Conservation (phyloP, 2,329 filamentous ascomycete species). For the Neocucurbitaria cava region DNA sequence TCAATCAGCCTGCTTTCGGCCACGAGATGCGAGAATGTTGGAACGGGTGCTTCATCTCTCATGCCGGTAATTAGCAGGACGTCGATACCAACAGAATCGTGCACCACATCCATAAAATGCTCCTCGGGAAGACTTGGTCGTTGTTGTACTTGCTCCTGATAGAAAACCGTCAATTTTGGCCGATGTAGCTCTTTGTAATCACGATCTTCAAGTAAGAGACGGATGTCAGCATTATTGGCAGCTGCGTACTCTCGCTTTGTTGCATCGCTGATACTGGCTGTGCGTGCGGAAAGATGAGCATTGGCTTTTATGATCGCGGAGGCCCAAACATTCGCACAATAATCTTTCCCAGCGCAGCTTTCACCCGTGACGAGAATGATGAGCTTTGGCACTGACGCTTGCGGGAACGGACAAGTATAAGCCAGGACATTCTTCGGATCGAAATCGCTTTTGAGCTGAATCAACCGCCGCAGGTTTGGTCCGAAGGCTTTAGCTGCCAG, state of each 20-base stretch:
- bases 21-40: slow-evolving; percentile 62
- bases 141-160: slow-evolving; percentile 52
- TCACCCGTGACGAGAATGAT: slow-evolving; percentile 61
- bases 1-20: slow-evolving; percentile 62
- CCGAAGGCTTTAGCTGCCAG: slow-evolving; percentile 66
- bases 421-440: slow-evolving; percentile 62
- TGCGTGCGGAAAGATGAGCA: slow-evolving; percentile 47
- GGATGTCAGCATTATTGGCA: slow-evolving; percentile 56
- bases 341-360: slow-evolving; percentile 66
- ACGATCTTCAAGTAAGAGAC: slow-evolving; percentile 60
- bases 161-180: slow-evolving; percentile 60
- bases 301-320: slow-evolving; percentile 45
- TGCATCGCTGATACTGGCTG: slow-evolving; percentile 55
- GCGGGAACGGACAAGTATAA: slow-evolving; percentile 63
- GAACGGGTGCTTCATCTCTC: slow-evolving; percentile 66
- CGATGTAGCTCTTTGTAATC: slow-evolving; percentile 69
- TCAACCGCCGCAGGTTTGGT: slow-evolving; percentile 58
- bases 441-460: slow-evolving; percentile 56
- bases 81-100: slow-evolving; percentile 50
- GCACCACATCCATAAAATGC: slow-evolving; percentile 48
- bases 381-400: slow-evolving; percentile 30
- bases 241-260: slow-evolving; percentile 65
- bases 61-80: slow-evolving; percentile 69
- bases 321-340: slow-evolving; percentile 63
- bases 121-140: slow-evolving; percentile 58